These are phyloP conservation scores for Fusarium sp. DNA, from an alignment of 2,329 filamentous ascomycete species.

Conservation along the genomic window DNA sequence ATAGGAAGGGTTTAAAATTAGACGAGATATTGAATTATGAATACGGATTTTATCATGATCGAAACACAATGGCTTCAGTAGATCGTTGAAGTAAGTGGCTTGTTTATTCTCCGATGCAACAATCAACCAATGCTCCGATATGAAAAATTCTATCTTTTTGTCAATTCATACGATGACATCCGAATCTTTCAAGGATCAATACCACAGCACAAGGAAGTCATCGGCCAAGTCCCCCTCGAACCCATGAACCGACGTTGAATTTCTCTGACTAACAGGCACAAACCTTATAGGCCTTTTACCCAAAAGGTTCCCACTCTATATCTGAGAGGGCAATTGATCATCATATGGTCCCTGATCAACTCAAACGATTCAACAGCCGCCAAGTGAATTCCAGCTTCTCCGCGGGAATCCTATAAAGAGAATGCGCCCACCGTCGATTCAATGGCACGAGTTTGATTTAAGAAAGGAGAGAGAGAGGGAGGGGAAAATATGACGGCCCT, in stretches of 20 bases:
- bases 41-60: background rate
- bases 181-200: background rate
- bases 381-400: slow-evolving; percentile 14
- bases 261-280: slow-evolving; percentile 18
- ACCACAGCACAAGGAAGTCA: background rate
- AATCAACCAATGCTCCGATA: background rate
- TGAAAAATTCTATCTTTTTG: background rate
- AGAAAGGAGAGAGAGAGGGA: background rate
- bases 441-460: slow-evolving; percentile 2
- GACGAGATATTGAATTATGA: background rate
- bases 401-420: slow-evolving; percentile 19
- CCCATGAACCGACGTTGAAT: slow-evolving; percentile 16
- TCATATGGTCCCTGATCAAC: slow-evolving; percentile 8
- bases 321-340: slow-evolving; percentile 2
- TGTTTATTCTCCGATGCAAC: background rate
- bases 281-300: slow-evolving; percentile 1
- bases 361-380: slow-evolving; percentile 4
- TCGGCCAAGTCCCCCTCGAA: background rate
- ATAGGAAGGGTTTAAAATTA: background rate
- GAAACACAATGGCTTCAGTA: background rate
- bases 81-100: background rate
- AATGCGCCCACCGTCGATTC: background rate
- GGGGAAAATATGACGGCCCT: slow-evolving; percentile 1
- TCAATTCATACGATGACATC: background rate
- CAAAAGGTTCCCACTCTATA: background rate